These are phyloP conservation scores for Silene noctiflora DNA, from an alignment of 179 eudicot species.

Conservation along the genomic window DNA sequence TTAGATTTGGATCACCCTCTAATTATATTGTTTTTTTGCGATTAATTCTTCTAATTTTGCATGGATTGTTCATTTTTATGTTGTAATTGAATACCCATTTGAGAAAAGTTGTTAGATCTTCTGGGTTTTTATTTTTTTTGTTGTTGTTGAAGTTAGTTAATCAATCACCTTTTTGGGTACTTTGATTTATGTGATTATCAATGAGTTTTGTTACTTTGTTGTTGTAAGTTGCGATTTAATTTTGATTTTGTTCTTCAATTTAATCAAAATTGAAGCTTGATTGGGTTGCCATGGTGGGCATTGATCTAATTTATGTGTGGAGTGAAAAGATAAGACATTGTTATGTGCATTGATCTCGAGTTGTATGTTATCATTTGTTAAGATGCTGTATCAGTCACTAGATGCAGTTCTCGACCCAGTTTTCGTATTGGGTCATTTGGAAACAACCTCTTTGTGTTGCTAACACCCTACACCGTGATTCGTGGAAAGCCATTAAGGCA, in stretches of 20 bases:
- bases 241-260: slow-evolving; percentile 6
- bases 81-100: slow-evolving; percentile 28
- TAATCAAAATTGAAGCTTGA: background rate
- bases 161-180: slow-evolving; percentile 11
- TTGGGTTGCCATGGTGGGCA: background rate
- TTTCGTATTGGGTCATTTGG: no score
- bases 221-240: background rate
- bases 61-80: background rate
- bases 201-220: background rate
- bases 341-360: slow-evolving; percentile 7
- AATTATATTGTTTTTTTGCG: background rate
- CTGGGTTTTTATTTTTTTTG: slow-evolving; percentile 7
- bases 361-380: background rate
- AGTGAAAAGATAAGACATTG: background rate
- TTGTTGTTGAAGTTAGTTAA: background rate
- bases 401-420: no score
- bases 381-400: background rate
- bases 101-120: slow-evolving; percentile 30
- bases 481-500: no score
- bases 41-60: background rate
- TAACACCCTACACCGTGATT: no score
- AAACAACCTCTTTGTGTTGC: no score
- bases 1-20: slow-evolving; percentile 7
- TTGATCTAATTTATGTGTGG: background rate
- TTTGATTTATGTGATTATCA: slow-evolving; percentile 24